Conservation (phyloP, 139 green algal species). For the Ettlia oleoabundans region DNA sequence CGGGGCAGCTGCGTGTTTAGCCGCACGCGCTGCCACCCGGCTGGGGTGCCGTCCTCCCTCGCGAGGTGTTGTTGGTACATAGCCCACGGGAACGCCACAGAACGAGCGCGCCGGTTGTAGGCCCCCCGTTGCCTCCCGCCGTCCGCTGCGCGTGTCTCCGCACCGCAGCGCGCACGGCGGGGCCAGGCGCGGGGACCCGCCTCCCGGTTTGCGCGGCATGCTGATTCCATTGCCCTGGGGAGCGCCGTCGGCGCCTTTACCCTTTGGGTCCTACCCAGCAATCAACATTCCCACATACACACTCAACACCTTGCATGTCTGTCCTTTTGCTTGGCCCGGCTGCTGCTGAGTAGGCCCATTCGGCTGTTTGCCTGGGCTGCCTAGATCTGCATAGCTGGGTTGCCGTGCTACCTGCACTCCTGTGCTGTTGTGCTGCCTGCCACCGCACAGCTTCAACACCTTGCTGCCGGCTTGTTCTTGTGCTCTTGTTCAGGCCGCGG, state of each 20-base stretch:
- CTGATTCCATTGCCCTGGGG: conserved; percentile 62
- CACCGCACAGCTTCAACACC: too few relatives aligned
- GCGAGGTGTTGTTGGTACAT: conserved; percentile 43
- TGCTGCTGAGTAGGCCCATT: too few relatives aligned
- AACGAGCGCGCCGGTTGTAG: conserved; percentile 40
- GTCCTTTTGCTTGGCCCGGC: background rate
- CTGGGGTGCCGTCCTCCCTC: conserved; percentile 39
- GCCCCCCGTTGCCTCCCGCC: conserved; percentile 17
- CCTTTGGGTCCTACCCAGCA: conserved; percentile 52
- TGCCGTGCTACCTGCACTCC: background rate
- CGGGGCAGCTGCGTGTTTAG: conserved; percentile 38
- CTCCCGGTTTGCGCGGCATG: conserved; percentile 37
- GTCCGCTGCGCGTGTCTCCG: conserved; percentile 13
- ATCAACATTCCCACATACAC: background rate
- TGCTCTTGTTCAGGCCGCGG: conserved; percentile 34
- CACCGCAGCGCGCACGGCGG: conserved; percentile 20
- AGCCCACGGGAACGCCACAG: conserved; percentile 51
- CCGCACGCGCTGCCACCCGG: conserved; percentile 33
- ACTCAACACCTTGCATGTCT: background rate
- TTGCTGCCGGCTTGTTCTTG: background rate
- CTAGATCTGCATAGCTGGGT: too few relatives aligned
- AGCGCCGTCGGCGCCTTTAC: conserved; percentile 56
- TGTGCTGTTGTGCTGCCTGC: too few relatives aligned
- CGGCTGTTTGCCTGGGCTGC: too few relatives aligned
- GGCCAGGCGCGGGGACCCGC: conserved; percentile 8